phyloP scores from a whole-genome alignment of 2,329 filamentous ascomycete genomes.

The Pseudogymnoascus sp. region DNA sequence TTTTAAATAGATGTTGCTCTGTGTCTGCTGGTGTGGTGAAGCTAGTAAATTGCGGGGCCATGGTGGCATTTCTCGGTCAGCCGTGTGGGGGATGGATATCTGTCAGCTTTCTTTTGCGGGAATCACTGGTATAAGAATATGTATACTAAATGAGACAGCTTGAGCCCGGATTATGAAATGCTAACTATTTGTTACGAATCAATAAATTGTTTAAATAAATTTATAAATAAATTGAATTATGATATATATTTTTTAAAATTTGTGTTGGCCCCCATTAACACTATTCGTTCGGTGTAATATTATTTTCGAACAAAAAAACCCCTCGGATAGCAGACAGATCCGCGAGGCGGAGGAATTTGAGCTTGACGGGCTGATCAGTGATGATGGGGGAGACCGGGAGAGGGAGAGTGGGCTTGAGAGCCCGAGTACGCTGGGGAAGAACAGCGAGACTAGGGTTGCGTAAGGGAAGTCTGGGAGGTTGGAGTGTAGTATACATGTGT shows the following conservation, averaged over 20 bases:
- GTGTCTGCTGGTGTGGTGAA: background rate
- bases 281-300: too few relatives aligned
- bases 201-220: background rate
- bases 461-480: background rate
- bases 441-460: conserved; percentile 30
- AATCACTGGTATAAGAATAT: background rate
- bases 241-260: too few relatives aligned
- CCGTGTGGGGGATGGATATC: background rate
- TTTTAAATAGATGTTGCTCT: conserved; percentile 7
- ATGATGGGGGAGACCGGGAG: conserved; percentile 61
- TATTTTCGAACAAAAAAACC: too few relatives aligned
- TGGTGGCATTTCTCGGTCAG: too few relatives aligned
- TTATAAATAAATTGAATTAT: background rate
- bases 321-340: conserved; percentile 49
- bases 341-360: conserved; percentile 90
- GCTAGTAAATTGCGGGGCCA: background rate
- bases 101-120: background rate
- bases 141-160: background rate
- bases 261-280: too few relatives aligned
- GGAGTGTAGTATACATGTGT: too few relatives aligned
- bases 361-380: conserved; percentile 80
- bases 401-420: conserved; percentile 37
- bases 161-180: background rate
- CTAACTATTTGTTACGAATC: background rate
- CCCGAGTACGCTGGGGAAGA: conserved; percentile 43